Conservation (phyloP, 441 rosid species). For the Codiaeum variegatum region DNA sequence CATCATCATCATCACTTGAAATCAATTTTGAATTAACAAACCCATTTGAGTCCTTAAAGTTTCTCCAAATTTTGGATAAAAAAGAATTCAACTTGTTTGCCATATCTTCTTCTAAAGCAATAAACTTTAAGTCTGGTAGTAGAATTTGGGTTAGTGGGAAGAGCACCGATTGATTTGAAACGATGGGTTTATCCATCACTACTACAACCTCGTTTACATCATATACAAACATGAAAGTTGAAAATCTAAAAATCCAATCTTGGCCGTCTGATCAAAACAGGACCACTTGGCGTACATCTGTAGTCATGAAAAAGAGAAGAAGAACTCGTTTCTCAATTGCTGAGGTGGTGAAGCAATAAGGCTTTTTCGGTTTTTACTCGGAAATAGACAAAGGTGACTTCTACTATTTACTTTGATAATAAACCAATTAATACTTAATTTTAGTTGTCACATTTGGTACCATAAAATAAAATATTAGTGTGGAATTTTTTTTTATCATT, state of each 20-base stretch:
- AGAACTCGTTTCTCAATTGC: not conserved
- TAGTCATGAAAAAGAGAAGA: not conserved
- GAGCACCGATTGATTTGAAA: not conserved
- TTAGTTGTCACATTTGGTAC: no score
- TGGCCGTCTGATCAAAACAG: not conserved
- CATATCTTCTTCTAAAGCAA: not conserved
- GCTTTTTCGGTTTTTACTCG: no score
- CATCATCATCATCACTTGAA: not conserved
- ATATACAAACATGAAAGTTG: not conserved
- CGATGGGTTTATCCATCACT: not conserved
- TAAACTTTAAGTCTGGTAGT: not conserved
- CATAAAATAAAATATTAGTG: not conserved
- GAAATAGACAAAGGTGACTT: no score
- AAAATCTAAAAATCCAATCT: not conserved
- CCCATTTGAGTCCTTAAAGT: not conserved
- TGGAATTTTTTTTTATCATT: not conserved
- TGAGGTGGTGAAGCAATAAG: no score
- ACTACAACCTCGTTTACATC: no score
- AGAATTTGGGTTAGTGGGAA: not conserved
- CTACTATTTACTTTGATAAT: no score
- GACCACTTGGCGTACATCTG: not conserved
- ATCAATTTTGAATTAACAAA: not conserved
- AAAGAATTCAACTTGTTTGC: constrained; percentile 9
- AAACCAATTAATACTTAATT: not conserved
- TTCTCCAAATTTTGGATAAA: not conserved